Percentiles rank a stretch among this genome's conserved stretches.
Evolutionary conservation across 371 early-diverging fungal genomes (phyloP).

Genomic region (Zancudomyces culisetae): DNA sequence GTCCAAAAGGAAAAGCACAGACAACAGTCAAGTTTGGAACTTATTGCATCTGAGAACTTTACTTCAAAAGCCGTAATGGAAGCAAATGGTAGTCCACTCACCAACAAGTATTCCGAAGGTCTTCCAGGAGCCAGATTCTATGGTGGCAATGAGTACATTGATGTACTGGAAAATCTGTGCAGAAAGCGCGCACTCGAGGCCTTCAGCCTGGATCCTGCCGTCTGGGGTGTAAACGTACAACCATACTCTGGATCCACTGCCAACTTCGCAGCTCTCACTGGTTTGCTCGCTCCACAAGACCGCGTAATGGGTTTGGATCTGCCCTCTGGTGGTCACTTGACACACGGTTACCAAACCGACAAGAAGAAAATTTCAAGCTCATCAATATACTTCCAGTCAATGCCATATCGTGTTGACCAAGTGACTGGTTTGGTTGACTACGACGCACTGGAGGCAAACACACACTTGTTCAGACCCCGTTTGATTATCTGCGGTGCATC

Average conservation of each 20-base stretch:
- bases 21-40: slow-evolving; percentile 87
- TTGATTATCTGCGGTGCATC: slow-evolving; percentile 95
- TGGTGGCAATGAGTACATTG: slow-evolving; percentile 96
- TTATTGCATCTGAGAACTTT: slow-evolving; percentile 99
- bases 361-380: slow-evolving; percentile 97
- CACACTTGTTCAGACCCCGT: slow-evolving; percentile 88
- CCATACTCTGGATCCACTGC: slow-evolving; percentile 96
- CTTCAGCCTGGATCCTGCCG: slow-evolving; percentile 73
- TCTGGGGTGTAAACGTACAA: slow-evolving; percentile 99
- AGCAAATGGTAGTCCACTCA: slow-evolving; percentile 93
- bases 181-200: slow-evolving; percentile 88
- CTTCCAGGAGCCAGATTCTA: slow-evolving; percentile 87
- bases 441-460: slow-evolving; percentile 77
- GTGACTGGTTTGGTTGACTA: slow-evolving; percentile 88
- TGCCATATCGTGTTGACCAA: slow-evolving; percentile 88
- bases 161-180: slow-evolving; percentile 88
- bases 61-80: slow-evolving; percentile 94
- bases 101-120: slow-evolving; percentile 99
- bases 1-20: slow-evolving; percentile 93
- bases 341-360: slow-evolving; percentile 98
- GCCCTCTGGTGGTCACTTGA: slow-evolving; percentile 98
- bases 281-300: slow-evolving; percentile 87
- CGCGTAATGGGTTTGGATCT: slow-evolving; percentile 97
- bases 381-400: slow-evolving; percentile 94
- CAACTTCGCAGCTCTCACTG: slow-evolving; percentile 95